Evolutionary conservation across 2,329 filamentous ascomycete genomes (phyloP).

Genomic region (Colletotrichum costaricense): DNA sequence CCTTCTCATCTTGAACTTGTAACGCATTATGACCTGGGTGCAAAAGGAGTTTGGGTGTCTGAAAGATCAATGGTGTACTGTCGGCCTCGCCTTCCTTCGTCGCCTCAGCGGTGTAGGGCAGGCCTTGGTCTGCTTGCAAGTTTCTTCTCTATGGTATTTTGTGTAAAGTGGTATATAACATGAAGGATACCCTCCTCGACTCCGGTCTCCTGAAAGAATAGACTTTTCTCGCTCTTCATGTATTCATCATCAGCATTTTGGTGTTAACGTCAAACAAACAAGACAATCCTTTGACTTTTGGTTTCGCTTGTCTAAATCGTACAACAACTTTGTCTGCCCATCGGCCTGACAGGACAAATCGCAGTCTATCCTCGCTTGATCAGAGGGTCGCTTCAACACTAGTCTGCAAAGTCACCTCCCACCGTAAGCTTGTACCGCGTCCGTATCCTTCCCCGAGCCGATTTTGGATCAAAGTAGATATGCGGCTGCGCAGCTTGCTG

Average conservation of each 20-base stretch:
- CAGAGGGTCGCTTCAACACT: constrained; percentile 50
- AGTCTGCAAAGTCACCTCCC: constrained; percentile 94
- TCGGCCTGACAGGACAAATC: background rate
- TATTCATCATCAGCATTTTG: background rate
- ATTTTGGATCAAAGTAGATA: constrained; percentile 84
- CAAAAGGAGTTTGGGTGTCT: constrained; percentile 32
- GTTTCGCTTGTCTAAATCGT: background rate
- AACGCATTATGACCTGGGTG: constrained; percentile 29
- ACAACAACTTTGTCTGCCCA: background rate
- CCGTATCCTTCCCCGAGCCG: constrained; percentile 90
- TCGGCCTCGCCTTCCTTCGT: background rate
- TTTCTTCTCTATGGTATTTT: constrained; percentile 18
- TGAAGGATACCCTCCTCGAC: constrained; percentile 46
- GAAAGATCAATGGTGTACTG: constrained; percentile 3
- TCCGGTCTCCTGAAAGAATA: constrained; percentile 15
- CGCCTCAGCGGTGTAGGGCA: background rate
- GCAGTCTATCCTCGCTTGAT: background rate
- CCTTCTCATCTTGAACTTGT: constrained; percentile 1
- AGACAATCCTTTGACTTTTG: background rate
- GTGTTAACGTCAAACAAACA: background rate
- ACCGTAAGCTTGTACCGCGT: constrained; percentile 79
- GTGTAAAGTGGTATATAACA: constrained; percentile 24
- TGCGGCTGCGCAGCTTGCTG: constrained; percentile 78
- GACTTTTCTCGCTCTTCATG: constrained; percentile 17
- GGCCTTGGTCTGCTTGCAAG: constrained; percentile 4